Percentiles rank a stretch among this genome's conserved stretches.
phyloP scores from a whole-genome alignment of 2,329 filamentous ascomycete genomes.

The Aspergillus costaricaensis region DNA sequence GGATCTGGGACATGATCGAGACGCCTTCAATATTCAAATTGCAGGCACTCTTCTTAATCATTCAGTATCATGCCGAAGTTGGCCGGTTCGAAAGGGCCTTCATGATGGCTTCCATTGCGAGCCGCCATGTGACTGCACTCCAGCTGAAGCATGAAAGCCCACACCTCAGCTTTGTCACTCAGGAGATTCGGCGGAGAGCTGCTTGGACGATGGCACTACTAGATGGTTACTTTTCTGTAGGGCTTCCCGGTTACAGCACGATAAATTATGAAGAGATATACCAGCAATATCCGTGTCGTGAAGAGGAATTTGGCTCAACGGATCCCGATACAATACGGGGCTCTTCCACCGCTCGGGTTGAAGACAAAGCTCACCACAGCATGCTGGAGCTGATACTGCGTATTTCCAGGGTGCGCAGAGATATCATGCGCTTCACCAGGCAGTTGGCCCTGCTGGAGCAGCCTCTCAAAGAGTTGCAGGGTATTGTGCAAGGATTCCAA shows the following conservation, averaged over 20 bases:
- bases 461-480: not conserved
- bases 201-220: conserved; percentile 3
- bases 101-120: conserved; percentile 2
- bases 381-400: not conserved
- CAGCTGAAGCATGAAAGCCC: not conserved
- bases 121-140: not conserved
- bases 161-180: not conserved
- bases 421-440: conserved; percentile 2
- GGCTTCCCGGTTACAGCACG: not conserved
- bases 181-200: not conserved
- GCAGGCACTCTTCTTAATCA: conserved; percentile 2
- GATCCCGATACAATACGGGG: not conserved
- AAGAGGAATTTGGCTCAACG: conserved; percentile 1
- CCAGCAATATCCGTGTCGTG: not conserved
- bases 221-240: not conserved
- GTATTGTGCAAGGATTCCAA: not conserved
- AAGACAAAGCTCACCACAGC: not conserved
- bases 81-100: not conserved
- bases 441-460: conserved; percentile 1
- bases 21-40: not conserved
- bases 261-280: conserved; percentile 1
- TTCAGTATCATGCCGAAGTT: conserved; percentile 4
- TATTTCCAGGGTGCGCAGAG: not conserved
- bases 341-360: not conserved
- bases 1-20: not conserved